phyloP scores from a whole-genome alignment of 805 yeast genomes.

The Teunomyces cretensis region DNA sequence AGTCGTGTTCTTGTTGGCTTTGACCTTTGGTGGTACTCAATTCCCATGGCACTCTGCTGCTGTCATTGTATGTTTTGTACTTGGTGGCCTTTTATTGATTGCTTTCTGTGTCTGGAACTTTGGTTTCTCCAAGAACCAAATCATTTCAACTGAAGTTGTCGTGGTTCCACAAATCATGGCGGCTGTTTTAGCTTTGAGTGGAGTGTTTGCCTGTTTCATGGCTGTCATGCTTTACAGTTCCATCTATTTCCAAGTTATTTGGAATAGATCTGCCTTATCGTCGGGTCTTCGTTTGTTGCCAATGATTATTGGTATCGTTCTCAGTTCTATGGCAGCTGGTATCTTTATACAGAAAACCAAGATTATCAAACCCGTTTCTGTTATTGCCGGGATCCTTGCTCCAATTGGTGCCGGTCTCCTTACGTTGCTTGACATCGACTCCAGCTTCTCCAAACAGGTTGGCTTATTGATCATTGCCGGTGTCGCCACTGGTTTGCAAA shows the following conservation, averaged over 20 bases:
- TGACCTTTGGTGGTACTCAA: constrained; percentile 22
- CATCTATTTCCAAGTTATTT: constrained; percentile 52
- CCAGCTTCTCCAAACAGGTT: constrained; percentile 36
- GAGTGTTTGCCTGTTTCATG: constrained; percentile 19
- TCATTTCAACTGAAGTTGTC: constrained; percentile 17
- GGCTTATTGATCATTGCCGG: constrained; percentile 51
- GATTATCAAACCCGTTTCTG: constrained; percentile 40
- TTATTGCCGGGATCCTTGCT: constrained; percentile 34
- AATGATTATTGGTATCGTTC: constrained; percentile 36
- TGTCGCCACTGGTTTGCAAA: constrained; percentile 44
- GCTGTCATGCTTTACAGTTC: constrained; percentile 29
- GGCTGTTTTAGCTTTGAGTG: constrained; percentile 12
- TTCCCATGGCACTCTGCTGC: constrained; percentile 23
- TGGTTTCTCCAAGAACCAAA: constrained; percentile 15
- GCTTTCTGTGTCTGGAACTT: constrained; percentile 19
- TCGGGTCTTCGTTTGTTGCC: constrained; percentile 50
- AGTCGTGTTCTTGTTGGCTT: constrained; percentile 22
- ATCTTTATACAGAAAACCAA: constrained; percentile 36
- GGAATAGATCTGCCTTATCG: constrained; percentile 38
- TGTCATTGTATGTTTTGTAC: constrained; percentile 21
- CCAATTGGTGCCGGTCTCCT: constrained; percentile 48
- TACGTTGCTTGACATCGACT: constrained; percentile 38
- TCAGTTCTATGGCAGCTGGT: constrained; percentile 39
- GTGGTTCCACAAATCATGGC: constrained; percentile 14
- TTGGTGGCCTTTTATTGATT: constrained; percentile 25